Conservation (phyloP, 306 rosid genomes). For the Phaseolus lunatus region DNA sequence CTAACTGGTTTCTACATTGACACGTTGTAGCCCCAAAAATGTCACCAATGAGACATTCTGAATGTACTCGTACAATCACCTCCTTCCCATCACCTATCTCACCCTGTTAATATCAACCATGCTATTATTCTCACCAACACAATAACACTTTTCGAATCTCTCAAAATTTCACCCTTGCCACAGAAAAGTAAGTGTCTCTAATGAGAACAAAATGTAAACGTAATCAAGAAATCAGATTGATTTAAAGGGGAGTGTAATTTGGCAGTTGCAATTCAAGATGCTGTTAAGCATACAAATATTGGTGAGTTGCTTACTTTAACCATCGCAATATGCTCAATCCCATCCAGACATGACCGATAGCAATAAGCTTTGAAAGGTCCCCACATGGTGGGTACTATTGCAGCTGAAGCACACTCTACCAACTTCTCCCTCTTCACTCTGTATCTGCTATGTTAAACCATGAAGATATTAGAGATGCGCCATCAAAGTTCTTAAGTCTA, state of each 20-base stretch:
- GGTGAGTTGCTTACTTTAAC: constrained; percentile 64
- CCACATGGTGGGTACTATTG: constrained; percentile 72
- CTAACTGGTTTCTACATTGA: constrained; percentile 73
- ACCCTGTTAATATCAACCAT: constrained; percentile 56
- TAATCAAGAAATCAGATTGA: background rate
- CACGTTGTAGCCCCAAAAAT: constrained; percentile 79
- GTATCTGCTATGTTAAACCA: constrained; percentile 58
- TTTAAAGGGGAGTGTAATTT: background rate
- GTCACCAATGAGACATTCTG: constrained; percentile 78
- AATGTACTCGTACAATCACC: constrained; percentile 77
- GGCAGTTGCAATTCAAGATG: background rate
- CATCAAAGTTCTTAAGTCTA: background rate
- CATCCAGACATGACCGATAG: constrained; percentile 67
- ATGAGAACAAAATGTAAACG: no score
- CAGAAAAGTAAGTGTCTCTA: background rate
- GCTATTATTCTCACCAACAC: background rate
- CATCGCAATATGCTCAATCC: constrained; percentile 83
- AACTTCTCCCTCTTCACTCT: constrained; percentile 73
- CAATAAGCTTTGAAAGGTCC: constrained; percentile 76
- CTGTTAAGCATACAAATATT: background rate
- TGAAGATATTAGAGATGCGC: constrained; percentile 6
- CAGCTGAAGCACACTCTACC: constrained; percentile 56
- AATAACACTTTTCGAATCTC: background rate
- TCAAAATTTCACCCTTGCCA: background rate
- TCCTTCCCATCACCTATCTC: constrained; percentile 70